A percentile compares a stretch with the other conserved stretches of the same genome.
Conservation (phyloP, 129 eudicot genomes). For the Flaveria trinervia region DNA sequence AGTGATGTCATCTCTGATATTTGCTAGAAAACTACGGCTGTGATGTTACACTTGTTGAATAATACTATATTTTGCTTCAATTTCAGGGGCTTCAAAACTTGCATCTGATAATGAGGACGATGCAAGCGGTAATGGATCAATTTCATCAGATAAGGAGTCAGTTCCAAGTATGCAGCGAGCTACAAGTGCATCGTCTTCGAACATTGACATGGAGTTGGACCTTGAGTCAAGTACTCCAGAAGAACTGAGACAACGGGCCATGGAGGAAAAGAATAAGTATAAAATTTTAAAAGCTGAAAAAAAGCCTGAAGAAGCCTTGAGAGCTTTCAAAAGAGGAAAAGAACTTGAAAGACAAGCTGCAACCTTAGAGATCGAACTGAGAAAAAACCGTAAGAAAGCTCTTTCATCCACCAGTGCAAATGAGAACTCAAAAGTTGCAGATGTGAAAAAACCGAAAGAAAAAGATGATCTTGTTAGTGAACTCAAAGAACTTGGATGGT, state of each 20-base stretch:
- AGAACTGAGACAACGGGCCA: constrained; percentile 75
- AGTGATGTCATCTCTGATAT: neutral
- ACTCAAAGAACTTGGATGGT: constrained; percentile 87
- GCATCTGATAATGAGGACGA: constrained; percentile 61
- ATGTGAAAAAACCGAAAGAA: constrained; percentile 40
- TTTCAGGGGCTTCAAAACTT: constrained; percentile 59
- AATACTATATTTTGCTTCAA: constrained; percentile 9
- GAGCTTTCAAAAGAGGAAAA: constrained; percentile 84
- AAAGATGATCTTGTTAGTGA: constrained; percentile 75
- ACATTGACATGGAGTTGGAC: constrained; percentile 34
- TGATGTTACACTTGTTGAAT: neutral
- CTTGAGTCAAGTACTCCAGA: constrained; percentile 64
- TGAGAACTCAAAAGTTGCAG: constrained; percentile 36
- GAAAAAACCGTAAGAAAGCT: constrained; percentile 68
- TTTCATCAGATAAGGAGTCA: constrained; percentile 38
- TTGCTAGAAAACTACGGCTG: neutral
- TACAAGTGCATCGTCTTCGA: constrained; percentile 52
- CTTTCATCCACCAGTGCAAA: constrained; percentile 42
- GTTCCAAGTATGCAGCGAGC: constrained; percentile 26
- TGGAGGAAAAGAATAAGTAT: constrained; percentile 72
- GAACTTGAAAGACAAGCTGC: constrained; percentile 95
- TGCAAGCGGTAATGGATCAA: constrained; percentile 35
- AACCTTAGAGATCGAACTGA: constrained; percentile 67
- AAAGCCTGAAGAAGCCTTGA: constrained; percentile 83
- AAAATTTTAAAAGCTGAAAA: constrained; percentile 73